A percentile compares a stretch with the other conserved stretches of the same genome.
Evolutionary conservation across 164 flowering plant genomes (phyloP).

Genomic region (Chimonanthus salicifolius): DNA sequence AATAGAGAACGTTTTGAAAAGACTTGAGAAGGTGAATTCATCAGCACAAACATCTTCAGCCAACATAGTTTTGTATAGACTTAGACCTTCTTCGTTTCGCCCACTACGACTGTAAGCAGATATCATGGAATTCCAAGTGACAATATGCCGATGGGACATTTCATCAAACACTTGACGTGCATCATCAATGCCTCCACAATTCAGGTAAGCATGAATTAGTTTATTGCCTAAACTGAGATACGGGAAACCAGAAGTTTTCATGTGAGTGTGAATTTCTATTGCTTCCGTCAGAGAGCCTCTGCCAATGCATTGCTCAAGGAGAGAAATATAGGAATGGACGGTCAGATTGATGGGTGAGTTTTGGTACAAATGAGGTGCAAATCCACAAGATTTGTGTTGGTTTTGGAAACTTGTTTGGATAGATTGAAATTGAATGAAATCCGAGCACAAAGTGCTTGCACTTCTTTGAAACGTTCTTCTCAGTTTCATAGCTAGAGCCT

Average conservation of each 20-base stretch:
- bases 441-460: too few relatives aligned
- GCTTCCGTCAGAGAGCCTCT: conserved; percentile 16
- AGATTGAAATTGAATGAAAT: conserved; percentile 4
- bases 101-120: conserved; percentile 23
- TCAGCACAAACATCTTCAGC: conserved; percentile 33
- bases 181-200: conserved; percentile 26
- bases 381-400: background rate
- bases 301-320: conserved; percentile 27
- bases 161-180: conserved; percentile 47
- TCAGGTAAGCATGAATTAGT: conserved; percentile 33
- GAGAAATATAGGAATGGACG: conserved; percentile 21
- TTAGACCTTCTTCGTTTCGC: conserved; percentile 32
- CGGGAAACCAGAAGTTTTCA: conserved; percentile 30
- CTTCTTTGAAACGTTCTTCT: background rate
- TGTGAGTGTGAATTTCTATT: conserved; percentile 29
- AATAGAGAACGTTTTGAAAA: conserved; percentile 41
- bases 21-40: conserved; percentile 38
- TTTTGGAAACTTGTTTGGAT: conserved; percentile 2
- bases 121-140: conserved; percentile 53
- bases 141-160: conserved; percentile 37
- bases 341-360: background rate
- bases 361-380: conserved; percentile 1
- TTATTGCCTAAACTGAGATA: conserved; percentile 29
- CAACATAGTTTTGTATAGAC: conserved; percentile 30
- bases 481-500: background rate